phyloP scores from a whole-genome alignment of 148 eudicot species.

The Rheum nobile region DNA sequence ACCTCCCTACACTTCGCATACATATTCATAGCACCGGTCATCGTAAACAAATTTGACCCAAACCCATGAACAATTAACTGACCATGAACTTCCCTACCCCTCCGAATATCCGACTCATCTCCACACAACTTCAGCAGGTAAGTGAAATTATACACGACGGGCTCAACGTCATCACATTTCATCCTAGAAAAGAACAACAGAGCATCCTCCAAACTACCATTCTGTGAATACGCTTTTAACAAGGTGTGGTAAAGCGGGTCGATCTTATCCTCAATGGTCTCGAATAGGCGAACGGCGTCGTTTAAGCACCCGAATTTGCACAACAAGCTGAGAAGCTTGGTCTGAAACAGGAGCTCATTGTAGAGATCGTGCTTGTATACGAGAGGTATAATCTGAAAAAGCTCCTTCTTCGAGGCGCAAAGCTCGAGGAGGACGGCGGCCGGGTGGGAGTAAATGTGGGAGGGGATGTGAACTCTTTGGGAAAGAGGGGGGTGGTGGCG shows the following conservation, averaged over 20 bases:
- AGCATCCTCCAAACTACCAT: constrained; percentile 22
- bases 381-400: constrained; percentile 50
- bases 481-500: constrained; percentile 15
- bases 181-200: constrained; percentile 36
- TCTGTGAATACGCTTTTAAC: constrained; percentile 40
- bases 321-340: constrained; percentile 62
- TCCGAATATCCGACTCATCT: constrained; percentile 19
- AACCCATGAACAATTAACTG: constrained; percentile 48
- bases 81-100: constrained; percentile 59
- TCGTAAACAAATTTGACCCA: constrained; percentile 35
- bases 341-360: constrained; percentile 52
- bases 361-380: constrained; percentile 52
- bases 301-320: constrained; percentile 37
- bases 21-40: constrained; percentile 63
- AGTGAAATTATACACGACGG: constrained; percentile 47
- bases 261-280: constrained; percentile 28
- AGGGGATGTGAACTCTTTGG: constrained; percentile 48
- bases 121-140: constrained; percentile 71
- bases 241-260: constrained; percentile 50
- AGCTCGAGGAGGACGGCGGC: constrained; percentile 57
- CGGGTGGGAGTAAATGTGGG: constrained; percentile 66
- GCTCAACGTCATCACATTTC: constrained; percentile 39
- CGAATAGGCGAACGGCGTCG: constrained; percentile 60
- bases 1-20: constrained; percentile 59
- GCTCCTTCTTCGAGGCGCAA: constrained; percentile 44